Evolutionary conservation across 768 basidiomycete species (phyloP), one percentile per base, ranked within the genome.

Genomic region (Coprinellus aureogranulatus): DNA sequence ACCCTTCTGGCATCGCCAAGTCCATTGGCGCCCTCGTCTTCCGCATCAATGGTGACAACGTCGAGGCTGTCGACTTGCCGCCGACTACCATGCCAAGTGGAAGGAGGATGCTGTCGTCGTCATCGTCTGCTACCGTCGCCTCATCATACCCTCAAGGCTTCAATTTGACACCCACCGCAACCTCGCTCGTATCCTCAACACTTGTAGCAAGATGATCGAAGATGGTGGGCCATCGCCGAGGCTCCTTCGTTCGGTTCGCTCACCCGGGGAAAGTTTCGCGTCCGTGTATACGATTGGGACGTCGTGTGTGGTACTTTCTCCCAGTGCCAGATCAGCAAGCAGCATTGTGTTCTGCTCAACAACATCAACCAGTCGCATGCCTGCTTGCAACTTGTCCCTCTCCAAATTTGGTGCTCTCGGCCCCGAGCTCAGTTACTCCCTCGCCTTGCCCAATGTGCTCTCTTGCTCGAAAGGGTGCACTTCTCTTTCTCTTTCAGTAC

Each of bases 151-250:
- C 97, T 14, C 74, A 84, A 46, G 87, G 86, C 61, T 98, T 98
- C 78, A 83, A 75, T n/a, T n/a, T n/a, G n/a, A n/a, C 23, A 85
- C 89, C 12, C 97, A 99, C 74, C 87, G 87, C 64, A 98, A 98
- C 75, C 88, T 98, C 53, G 90, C 90, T 2, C 89, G 97, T 66
- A 98, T 99, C 70, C 86, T 99, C 46, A 68, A 77, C 44, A 86
- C 82, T 11, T 89, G 97, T 57, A 95, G 93, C 22, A 93, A 94
- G 81, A 86, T 88, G 0, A 87, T 98, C 14, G 87, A 92, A 64
- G 94, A 98, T 59, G 97, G 94, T 98, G 94, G 94, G 90, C 96
- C 2, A 99, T 96, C 22, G 96, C 97, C 42, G 97, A 99, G 75
- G 94, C 97, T 0, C 86, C 98, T 54, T 97, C 97, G 0, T 92